Base-by-base conservation (phyloP, 2,329 filamentous ascomycete genomes). In the Fusarium drepaniforme region DNA sequence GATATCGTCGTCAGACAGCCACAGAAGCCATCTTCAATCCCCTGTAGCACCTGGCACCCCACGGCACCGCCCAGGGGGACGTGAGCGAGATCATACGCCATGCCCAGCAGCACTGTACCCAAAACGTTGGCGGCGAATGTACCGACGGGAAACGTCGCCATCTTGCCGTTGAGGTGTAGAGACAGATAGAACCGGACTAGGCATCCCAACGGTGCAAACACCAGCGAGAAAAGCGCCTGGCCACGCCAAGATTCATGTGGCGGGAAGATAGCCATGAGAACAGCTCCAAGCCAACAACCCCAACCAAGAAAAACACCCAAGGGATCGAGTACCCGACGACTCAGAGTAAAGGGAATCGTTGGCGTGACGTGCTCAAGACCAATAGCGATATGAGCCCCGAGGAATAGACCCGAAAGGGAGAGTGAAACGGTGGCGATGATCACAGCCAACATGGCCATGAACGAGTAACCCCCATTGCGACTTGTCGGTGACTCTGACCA, bases 91-190 rank as follows among this genome's bases (percentile, higher is more conserved):
- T 97, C 93, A 85, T 90, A 97, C 35, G 91, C 89, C 88, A 95
- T 92, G 16, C 90, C 95, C 60, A 97, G 82, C 18, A 98, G 83
- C 0, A 88, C 88, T 0, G 94, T 95, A 6, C 96, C 96, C 16
- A 93, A 81, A 6, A 97, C 86, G 79, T 98, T 98, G 33, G 93
- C 94, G 0, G 86, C 84, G 78, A 98, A 98, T 0, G 96, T 98
- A 3, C 96, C 96, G 0, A 98, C 82, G 0, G 96, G 96, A 75
- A 98, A 98, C 0, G 88, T 84, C 0, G 90, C 82, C 0, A 91
- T 76, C 23, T 90, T 86, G 0, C 89, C 85, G 78, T 98, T 98
- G n/a, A 98, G 88, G 28, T 86, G 82, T 8, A 93, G 80, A 0
- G 93, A 93, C 1, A 90, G 82, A 80, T 95, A 96, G 84, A 94